Base-by-base conservation (phyloP, 129 eudicot species). In the Tanacetum coccineum region DNA sequence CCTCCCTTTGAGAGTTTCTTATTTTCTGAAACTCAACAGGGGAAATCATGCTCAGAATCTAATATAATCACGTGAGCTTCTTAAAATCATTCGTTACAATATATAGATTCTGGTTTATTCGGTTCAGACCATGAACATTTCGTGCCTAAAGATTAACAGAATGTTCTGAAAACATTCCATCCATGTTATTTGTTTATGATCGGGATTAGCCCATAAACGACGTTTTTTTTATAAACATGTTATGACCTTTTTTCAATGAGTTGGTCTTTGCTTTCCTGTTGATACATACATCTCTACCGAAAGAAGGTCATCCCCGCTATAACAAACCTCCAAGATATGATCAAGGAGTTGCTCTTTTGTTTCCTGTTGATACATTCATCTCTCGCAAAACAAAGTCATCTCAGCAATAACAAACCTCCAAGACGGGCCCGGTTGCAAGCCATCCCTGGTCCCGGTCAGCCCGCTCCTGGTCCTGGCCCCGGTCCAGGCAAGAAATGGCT, bases 401-500 rank as follows among this genome's bases (percentile, higher is more conserved):
- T 54, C 13, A 44, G 6, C 14, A 57, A 75, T 26, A 58, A 64
- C 71, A 69, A 81, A 68, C 69, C 74, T 46, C 40, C 70, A 21
- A 45, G 77, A 53, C 78, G 47, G 45, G 61, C 49, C 3, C 76
- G 55, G 15, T 13, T 64, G 72, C 72, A 59, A 59, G 53, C 18
- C 4, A 61, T 2, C n/a, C 53, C 59, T 21, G 74, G 22, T 15
- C 62, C 56, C 0, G 25, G 21, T 26, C 46, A 48, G 6, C 53
- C 57, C 0, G 30, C 15, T 9, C 78, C 36, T 2, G 36, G 48
- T 32, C 54, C 62, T 0, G 55, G 45, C 11, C 83, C 52, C 0
- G 56, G 60, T 45, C 76, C 56, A 9, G 39, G 28, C n/a, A 76
- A 61, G 75, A 83, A 73, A 86, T 89, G 89, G 87, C 76, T 81